Conservation (phyloP, 2,329 filamentous ascomycete species). For the Leptographium wingfieldii region DNA sequence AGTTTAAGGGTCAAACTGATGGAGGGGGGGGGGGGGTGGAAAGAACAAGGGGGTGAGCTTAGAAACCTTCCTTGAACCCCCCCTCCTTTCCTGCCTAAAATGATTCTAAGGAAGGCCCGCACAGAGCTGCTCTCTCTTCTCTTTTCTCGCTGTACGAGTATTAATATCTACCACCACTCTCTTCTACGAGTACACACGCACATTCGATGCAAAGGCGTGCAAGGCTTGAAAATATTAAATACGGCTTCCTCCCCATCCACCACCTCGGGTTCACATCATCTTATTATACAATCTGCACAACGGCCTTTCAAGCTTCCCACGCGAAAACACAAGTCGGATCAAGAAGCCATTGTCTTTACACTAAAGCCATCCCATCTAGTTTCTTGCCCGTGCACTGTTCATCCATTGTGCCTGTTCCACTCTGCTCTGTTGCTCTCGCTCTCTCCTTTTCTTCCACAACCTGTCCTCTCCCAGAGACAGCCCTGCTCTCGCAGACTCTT, state of each 20-base stretch:
- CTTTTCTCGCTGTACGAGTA: not conserved
- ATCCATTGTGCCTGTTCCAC: not conserved
- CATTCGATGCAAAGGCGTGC: not conserved
- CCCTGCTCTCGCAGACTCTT: no score
- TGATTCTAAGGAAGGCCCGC: not conserved
- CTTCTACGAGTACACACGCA: not conserved
- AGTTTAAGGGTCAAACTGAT: not conserved
- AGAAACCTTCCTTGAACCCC: not conserved
- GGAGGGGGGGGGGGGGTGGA: not conserved
- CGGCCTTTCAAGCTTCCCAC: not conserved
- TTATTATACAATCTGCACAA: not conserved
- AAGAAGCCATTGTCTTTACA: no score
- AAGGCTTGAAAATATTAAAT: slow-evolving; percentile 9
- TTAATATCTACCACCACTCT: not conserved
- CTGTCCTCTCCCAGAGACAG: not conserved
- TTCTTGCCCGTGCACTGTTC: not conserved
- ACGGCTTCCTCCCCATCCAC: not conserved
- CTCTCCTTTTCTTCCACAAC: not conserved
- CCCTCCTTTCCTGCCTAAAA: no score
- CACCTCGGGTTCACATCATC: not conserved
- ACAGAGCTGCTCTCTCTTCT: not conserved
- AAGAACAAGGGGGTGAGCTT: not conserved
- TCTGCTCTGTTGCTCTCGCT: not conserved
- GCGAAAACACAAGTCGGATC: no score
- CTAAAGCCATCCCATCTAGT: not conserved